These are phyloP conservation scores for Tagetes patula DNA, from an alignment of 129 eudicot genomes.

Conservation along the genomic window DNA sequence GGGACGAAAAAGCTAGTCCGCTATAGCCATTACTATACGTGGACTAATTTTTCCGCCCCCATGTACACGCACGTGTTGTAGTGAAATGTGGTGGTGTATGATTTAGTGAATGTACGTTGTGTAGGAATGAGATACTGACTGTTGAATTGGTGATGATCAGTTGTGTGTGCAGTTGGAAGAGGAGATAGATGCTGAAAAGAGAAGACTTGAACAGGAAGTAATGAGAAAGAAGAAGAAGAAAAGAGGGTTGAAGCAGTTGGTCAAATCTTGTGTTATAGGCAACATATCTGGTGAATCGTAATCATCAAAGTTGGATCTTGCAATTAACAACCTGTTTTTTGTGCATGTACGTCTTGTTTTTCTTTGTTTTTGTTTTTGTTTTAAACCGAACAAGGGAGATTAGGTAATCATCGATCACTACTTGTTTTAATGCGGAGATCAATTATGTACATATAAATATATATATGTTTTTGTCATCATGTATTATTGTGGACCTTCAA, in stretches of 20 bases:
- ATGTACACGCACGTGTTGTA: too few species aligned
- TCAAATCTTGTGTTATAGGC: conserved; percentile 59
- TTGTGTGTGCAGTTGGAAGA: conserved; percentile 57
- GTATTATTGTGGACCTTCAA: not conserved
- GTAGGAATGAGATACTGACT: not conserved
- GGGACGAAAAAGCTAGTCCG: too few species aligned
- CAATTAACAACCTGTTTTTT: not conserved
- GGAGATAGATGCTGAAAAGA: conserved; percentile 44
- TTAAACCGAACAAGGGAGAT: too few species aligned
- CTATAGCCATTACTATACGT: too few species aligned
- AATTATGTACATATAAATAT: not conserved
- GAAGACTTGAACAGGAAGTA: conserved; percentile 16
- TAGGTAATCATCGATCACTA: too few species aligned
- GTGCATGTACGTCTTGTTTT: not conserved
- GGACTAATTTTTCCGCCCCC: too few species aligned
- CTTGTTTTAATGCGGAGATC: too few species aligned
- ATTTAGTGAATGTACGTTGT: not conserved
- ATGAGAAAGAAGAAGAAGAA: conserved; percentile 38
- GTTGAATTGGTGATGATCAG: conserved; percentile 25
- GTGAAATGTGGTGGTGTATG: too few species aligned
- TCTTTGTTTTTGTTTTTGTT: not conserved
- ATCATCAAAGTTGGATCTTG: not conserved
- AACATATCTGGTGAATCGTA: conserved; percentile 4
- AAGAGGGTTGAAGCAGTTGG: conserved; percentile 47
- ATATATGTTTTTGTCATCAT: not conserved